A percentile compares a stretch with the other conserved stretches of the same genome.
Evolutionary conservation across 2,329 filamentous ascomycete species (phyloP).

Genomic region (Trichoderma endophyticum): DNA sequence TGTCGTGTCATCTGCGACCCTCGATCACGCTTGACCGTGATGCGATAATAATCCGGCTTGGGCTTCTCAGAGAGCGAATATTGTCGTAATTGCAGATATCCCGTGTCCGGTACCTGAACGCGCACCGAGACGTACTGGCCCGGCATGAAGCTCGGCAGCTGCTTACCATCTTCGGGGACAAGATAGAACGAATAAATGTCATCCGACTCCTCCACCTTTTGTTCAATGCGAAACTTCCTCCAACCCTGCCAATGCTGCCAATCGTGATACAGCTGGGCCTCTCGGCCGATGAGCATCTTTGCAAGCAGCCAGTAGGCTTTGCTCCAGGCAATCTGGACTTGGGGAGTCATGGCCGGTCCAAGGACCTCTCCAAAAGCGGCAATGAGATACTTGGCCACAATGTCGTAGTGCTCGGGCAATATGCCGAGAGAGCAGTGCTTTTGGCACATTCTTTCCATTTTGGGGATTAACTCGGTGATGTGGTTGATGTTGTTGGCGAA

Average conservation of each 20-base stretch:
- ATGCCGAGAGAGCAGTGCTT: constrained; percentile 72
- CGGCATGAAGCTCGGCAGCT: constrained; percentile 62
- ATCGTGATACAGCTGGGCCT: constrained; percentile 59
- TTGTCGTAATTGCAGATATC: constrained; percentile 64
- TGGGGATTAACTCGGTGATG: constrained; percentile 52
- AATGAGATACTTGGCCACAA: constrained; percentile 68
- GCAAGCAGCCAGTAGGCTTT: constrained; percentile 72
- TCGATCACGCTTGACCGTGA: constrained; percentile 66
- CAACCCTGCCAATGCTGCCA: constrained; percentile 64
- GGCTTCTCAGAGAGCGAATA: constrained; percentile 70
- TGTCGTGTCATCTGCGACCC: constrained; percentile 43
- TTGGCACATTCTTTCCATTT: constrained; percentile 59
- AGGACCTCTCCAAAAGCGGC: constrained; percentile 65
- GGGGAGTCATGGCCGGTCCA: constrained; percentile 60
- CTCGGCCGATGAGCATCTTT: constrained; percentile 66
- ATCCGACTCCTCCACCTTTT: constrained; percentile 63
- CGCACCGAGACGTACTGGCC: constrained; percentile 71
- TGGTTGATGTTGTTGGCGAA: constrained; percentile 70
- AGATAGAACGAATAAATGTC: constrained; percentile 71
- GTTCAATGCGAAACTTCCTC: constrained; percentile 62
- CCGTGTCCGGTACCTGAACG: constrained; percentile 53
- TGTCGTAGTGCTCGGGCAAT: constrained; percentile 64
- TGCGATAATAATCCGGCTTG: constrained; percentile 60
- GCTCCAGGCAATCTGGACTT: constrained; percentile 64
- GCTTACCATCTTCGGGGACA: constrained; percentile 56